Evolutionary conservation across 2,329 filamentous ascomycete genomes (phyloP).

Genomic region (Alternaria tenuissima): DNA sequence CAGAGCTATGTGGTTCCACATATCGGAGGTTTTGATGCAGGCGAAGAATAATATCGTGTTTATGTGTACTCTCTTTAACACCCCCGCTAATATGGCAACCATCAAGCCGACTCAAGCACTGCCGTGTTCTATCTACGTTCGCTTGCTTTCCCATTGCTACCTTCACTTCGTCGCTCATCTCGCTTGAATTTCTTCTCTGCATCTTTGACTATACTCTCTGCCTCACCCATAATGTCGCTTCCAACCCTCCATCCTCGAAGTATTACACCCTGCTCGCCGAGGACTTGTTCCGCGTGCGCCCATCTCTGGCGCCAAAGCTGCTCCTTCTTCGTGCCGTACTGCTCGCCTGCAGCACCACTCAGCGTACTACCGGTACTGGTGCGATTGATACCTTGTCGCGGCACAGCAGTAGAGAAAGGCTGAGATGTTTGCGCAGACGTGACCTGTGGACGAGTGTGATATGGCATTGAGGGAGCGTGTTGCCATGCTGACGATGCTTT

Average conservation of each 20-base stretch:
- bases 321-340: constrained; percentile 69
- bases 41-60: background rate
- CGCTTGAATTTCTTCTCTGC: constrained; percentile 53
- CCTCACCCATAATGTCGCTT: constrained; percentile 72
- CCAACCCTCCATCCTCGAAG: constrained; percentile 78
- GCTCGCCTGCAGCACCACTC: constrained; percentile 30
- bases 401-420: constrained; percentile 38
- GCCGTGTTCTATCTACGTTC: background rate
- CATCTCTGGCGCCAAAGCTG: constrained; percentile 76
- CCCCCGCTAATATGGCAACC: background rate
- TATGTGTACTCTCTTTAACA: background rate
- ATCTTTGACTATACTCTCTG: constrained; percentile 69
- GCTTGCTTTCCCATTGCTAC: background rate
- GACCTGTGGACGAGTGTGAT: constrained; percentile 35
- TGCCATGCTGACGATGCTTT: constrained; percentile 49
- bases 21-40: background rate
- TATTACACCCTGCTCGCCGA: constrained; percentile 71
- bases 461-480: constrained; percentile 41
- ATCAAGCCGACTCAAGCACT: background rate
- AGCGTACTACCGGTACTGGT: constrained; percentile 38
- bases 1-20: background rate
- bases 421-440: constrained; percentile 28
- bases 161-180: constrained; percentile 1
- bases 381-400: constrained; percentile 33
- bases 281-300: constrained; percentile 68